A percentile compares a stretch with the other conserved stretches of the same genome.
phyloP scores from a whole-genome alignment of 306 rosid genomes.

The Potentilla sterilis region DNA sequence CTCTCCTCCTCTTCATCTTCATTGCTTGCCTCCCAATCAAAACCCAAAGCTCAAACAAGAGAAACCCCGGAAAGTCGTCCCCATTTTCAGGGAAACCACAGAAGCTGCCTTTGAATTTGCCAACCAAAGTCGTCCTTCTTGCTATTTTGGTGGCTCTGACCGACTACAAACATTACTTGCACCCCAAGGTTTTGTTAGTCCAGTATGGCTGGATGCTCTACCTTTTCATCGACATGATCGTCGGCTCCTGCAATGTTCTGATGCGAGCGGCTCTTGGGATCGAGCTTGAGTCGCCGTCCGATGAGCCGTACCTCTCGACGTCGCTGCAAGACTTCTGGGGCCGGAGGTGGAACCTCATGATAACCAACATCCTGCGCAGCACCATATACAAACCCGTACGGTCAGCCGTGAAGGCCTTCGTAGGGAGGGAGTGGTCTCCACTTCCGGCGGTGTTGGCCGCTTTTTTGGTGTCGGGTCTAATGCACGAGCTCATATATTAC shows the following conservation, averaged over 20 bases:
- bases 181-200: not conserved
- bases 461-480: conserved; percentile 35
- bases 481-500: conserved; percentile 32
- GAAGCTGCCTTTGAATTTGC: conserved; percentile 21
- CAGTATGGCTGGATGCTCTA: conserved; percentile 17
- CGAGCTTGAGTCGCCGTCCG: conserved; percentile 27
- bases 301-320: conserved; percentile 33
- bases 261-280: conserved; percentile 16
- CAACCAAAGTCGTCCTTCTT: conserved; percentile 22
- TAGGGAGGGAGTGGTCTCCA: conserved; percentile 2
- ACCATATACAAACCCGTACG: conserved; percentile 26
- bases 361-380: conserved; percentile 20
- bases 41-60: not conserved
- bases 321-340: conserved; percentile 43
- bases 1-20: conserved; percentile 21
- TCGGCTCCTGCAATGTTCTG: conserved; percentile 14
- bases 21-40: conserved; percentile 31
- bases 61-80: not conserved
- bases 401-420: not conserved
- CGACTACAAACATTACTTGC: not conserved
- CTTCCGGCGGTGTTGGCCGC: not conserved
- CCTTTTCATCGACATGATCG: conserved; percentile 21
- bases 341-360: conserved; percentile 31
- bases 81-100: not conserved
- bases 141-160: not conserved